These are phyloP conservation scores for Zea luxurians DNA, from an alignment of 176 grass and related monocot genomes.

Conservation along the genomic window DNA sequence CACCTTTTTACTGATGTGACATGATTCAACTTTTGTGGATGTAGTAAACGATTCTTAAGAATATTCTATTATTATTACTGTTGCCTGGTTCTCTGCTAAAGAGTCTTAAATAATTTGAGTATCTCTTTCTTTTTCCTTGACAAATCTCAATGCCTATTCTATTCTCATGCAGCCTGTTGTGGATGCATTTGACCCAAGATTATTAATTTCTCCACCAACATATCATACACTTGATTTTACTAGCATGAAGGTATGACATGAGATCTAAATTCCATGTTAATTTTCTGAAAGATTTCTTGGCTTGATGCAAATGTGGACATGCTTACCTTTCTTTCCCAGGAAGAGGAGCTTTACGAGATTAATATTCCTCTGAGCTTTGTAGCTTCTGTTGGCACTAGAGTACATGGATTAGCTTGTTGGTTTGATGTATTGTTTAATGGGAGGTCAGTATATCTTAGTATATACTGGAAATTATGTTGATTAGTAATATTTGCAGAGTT, in stretches of 20 bases:
- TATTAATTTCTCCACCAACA: conserved; percentile 72
- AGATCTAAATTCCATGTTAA: conserved; percentile 30
- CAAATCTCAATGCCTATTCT: conserved; percentile 18
- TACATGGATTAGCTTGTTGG: conserved; percentile 98
- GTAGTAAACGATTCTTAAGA: not conserved
- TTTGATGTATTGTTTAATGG: conserved; percentile 98
- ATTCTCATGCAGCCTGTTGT: conserved; percentile 86
- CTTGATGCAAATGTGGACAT: conserved; percentile 29
- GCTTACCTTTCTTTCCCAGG: conserved; percentile 53
- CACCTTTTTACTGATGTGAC: not conserved
- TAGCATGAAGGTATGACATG: conserved; percentile 73
- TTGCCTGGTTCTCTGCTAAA: not conserved
- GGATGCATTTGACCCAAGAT: conserved; percentile 97
- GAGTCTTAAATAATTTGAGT: not conserved
- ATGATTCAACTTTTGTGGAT: conserved; percentile 4
- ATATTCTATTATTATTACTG: not conserved
- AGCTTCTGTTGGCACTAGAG: conserved; percentile 85
- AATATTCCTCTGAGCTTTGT: conserved; percentile 91
- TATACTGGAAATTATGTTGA: not conserved
- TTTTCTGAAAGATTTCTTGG: conserved; percentile 26
- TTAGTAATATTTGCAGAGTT: conserved; percentile 27
- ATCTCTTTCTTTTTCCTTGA: not conserved
- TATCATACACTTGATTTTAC: conserved; percentile 82
- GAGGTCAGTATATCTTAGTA: conserved; percentile 50
- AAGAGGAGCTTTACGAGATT: conserved; percentile 95